Percentiles rank a stretch among this genome's conserved stretches.
Evolutionary conservation across 345 rosid species (phyloP).

Genomic region (Eucalyptus microcorys): DNA sequence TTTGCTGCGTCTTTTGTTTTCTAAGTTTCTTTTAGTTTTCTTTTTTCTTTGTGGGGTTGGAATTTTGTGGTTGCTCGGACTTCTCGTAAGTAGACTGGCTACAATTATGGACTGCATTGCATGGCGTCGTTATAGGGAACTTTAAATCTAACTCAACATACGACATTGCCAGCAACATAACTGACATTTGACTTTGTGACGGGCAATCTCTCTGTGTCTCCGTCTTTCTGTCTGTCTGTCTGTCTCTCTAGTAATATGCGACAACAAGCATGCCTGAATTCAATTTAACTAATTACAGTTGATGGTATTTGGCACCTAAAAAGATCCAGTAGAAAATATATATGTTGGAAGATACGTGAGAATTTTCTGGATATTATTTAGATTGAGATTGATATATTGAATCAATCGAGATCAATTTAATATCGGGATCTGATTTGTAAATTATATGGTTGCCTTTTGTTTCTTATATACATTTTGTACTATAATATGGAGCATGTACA

Average conservation of each 20-base stretch:
- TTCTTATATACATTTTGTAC: too few species aligned
- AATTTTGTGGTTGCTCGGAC: neutral
- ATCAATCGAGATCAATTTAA: accelerated
- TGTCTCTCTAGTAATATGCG: neutral
- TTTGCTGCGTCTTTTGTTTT: neutral
- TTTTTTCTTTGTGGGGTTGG: neutral
- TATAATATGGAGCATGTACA: too few species aligned
- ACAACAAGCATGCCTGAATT: neutral
- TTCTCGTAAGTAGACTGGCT: neutral
- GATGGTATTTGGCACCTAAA: neutral
- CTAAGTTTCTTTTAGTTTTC: neutral
- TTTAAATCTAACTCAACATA: neutral
- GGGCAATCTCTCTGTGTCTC: neutral
- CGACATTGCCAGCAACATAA: neutral
- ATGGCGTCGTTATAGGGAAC: neutral
- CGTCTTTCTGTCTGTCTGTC: neutral
- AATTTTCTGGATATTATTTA: too few species aligned
- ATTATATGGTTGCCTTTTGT: too few species aligned
- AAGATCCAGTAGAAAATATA: neutral
- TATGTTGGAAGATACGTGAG: too few species aligned
- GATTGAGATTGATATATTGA: too few species aligned
- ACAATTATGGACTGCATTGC: neutral
- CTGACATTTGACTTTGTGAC: neutral
- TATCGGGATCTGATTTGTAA: too few species aligned
- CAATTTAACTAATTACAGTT: neutral